Evolutionary conservation across 768 basidiomycete species (phyloP), one percentile per base, ranked within the genome.

Genomic region (Kondoa malvinella): DNA sequence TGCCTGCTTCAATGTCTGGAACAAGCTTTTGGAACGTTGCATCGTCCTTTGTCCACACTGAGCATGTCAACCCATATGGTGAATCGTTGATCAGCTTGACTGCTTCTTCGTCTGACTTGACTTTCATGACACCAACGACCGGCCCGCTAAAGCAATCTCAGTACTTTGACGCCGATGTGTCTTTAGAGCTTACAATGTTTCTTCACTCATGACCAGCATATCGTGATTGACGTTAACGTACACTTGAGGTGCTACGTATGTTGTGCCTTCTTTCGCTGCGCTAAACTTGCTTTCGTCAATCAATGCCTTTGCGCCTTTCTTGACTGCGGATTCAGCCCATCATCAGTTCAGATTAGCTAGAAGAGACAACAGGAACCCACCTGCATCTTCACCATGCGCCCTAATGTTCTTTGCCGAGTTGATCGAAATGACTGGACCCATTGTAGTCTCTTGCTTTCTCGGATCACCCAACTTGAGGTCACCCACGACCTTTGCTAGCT

Each of bases 31-130:
- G 73, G 78, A 96, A 95, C 0, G 83, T 85, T 1, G 77, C 74
- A 70, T 87, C 71, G 58, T 76, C 82, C 72, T 88, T 83, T 0
- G 95, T 96, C 95, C 94, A 99, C 33, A 99, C 76, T 21, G 90
- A 92, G 2, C 89, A 90, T 1, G 94, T 99, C 26, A 99, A 81
- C 16, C 95, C 95, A 75, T 92, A 97, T 0, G 83, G 84, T 17
- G 92, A 95, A 76, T 97, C 92, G 76, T 99, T 97, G 88, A 99
- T 99, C 33, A 97, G 82, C 21, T 77, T 76, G 67, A 96, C 78
- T 0, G 95, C 95, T 75, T 94, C 90, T 58, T 86, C 87, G 75
- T 96, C 95, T 0, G 85, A 85, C 8, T 82, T 80, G 26, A 89
- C 92, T 81, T 91, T 92, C 78, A 89, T 87, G 69, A 99, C 91